Conservation (phyloP, 208 protist genomes). For the Leptomonas seymouri region DNA sequence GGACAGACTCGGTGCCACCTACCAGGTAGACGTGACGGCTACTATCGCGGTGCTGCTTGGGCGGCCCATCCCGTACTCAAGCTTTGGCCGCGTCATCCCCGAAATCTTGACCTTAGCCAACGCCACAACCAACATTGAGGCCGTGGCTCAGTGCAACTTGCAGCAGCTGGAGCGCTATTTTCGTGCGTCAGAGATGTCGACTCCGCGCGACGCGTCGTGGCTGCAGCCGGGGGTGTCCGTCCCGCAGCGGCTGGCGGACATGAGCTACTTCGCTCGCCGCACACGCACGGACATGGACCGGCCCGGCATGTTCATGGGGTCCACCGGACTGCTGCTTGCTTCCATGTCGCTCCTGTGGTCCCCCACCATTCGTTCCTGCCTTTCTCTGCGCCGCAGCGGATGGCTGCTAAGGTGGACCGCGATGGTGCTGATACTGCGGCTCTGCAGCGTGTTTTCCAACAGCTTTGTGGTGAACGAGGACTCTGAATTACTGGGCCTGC, state of each 20-base stretch:
- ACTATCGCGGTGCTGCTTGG: slow-evolving; percentile 93
- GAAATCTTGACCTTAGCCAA: slow-evolving; percentile 70
- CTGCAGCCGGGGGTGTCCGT: neutral
- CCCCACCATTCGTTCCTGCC: slow-evolving; percentile 24
- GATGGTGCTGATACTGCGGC: slow-evolving; percentile 47
- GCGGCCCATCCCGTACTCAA: slow-evolving; percentile 95
- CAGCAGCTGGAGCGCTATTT: slow-evolving; percentile 55
- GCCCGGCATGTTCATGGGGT: slow-evolving; percentile 53
- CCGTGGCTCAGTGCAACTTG: slow-evolving; percentile 59
- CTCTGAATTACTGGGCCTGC: slow-evolving; percentile 45
- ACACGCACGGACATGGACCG: slow-evolving; percentile 54
- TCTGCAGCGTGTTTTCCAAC: slow-evolving; percentile 67
- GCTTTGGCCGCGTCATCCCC: slow-evolving; percentile 92
- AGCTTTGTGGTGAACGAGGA: slow-evolving; percentile 81
- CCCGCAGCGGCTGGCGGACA: slow-evolving; percentile 39
- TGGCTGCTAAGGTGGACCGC: slow-evolving; percentile 34
- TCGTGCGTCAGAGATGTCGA: slow-evolving; percentile 26
- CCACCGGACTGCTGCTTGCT: slow-evolving; percentile 39
- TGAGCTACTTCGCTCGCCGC: slow-evolving; percentile 55
- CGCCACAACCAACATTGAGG: slow-evolving; percentile 37
- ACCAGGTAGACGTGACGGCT: slow-evolving; percentile 96
- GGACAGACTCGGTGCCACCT: slow-evolving; percentile 58
- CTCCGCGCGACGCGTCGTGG: slow-evolving; percentile 27
- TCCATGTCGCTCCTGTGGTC: slow-evolving; percentile 50
- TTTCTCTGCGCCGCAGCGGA: slow-evolving; percentile 18